Conservation (phyloP, 129 eudicot genomes). For the Rutidosis leptorrhynchoides region DNA sequence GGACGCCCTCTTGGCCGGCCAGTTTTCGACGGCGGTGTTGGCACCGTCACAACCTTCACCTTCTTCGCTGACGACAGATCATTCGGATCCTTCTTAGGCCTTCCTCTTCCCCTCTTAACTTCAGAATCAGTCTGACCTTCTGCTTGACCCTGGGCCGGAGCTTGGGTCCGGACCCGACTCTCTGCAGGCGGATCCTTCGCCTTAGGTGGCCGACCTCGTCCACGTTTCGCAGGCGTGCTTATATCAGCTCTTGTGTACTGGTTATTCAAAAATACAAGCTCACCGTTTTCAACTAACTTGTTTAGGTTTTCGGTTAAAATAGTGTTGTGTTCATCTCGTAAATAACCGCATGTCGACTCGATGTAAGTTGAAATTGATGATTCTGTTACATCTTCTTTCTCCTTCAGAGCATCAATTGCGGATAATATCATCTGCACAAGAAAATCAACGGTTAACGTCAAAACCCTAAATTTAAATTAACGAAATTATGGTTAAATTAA, state of each 20-base stretch:
- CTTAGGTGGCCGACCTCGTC: slow-evolving; percentile 93
- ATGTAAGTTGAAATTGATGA: slow-evolving; percentile 60
- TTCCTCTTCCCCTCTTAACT: slow-evolving; percentile 55
- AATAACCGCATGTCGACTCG: slow-evolving; percentile 52
- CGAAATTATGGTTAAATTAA: not conserved
- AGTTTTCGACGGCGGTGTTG: slow-evolving; percentile 42
- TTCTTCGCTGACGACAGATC: slow-evolving; percentile 56
- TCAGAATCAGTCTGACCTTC: slow-evolving; percentile 18
- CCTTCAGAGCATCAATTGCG: slow-evolving; percentile 58
- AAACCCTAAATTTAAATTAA: not conserved
- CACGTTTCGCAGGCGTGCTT: slow-evolving; percentile 43
- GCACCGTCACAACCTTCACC: slow-evolving; percentile 31
- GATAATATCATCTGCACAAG: slow-evolving; percentile 60
- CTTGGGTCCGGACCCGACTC: not conserved
- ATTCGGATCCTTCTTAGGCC: slow-evolving; percentile 70
- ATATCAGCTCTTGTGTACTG: slow-evolving; percentile 54
- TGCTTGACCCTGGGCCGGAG: not conserved
- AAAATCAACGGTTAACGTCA: not conserved
- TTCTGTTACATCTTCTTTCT: slow-evolving; percentile 48
- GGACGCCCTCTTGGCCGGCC: slow-evolving; percentile 77
- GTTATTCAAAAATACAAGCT: slow-evolving; percentile 51
- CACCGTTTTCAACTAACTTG: slow-evolving; percentile 52
- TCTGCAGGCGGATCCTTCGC: slow-evolving; percentile 36
- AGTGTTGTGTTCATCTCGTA: slow-evolving; percentile 49
- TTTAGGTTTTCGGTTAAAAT: slow-evolving; percentile 41